Evolutionary conservation across 129 eudicot genomes (phyloP).

Genomic region (Lactuca sativa): DNA sequence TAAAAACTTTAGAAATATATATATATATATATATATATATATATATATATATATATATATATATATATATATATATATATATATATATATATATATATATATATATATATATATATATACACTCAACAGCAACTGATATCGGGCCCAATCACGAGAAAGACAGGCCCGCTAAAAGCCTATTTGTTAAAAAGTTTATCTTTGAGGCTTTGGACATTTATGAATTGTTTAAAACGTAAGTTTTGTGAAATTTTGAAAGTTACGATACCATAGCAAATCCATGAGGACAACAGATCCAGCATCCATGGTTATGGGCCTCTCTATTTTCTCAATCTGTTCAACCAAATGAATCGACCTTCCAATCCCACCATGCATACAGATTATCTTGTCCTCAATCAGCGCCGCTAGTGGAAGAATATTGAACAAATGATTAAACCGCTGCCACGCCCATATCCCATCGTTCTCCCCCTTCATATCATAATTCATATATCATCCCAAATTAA

Average conservation of each 20-base stretch:
- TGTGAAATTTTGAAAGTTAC: not conserved
- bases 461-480: conserved; percentile 62
- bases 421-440: conserved; percentile 88
- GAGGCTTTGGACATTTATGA: no score
- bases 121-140: no score
- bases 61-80: no score
- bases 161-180: no score
- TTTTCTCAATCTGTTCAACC: conserved; percentile 90
- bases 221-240: no score
- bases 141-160: no score
- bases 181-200: no score
- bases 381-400: conserved; percentile 87
- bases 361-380: conserved; percentile 98
- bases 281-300: conserved; percentile 95
- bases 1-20: not conserved
- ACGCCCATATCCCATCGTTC: conserved; percentile 97
- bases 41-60: no score
- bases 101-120: no score
- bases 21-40: no score
- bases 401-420: conserved; percentile 94
- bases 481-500: not conserved
- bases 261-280: conserved; percentile 90
- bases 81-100: no score
- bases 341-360: conserved; percentile 97
- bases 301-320: conserved; percentile 98